A percentile compares a stretch with the other conserved stretches of the same genome.
These are phyloP conservation scores for Zoysia japonica DNA, from an alignment of 176 grass and related monocot species.

Conservation along the genomic window DNA sequence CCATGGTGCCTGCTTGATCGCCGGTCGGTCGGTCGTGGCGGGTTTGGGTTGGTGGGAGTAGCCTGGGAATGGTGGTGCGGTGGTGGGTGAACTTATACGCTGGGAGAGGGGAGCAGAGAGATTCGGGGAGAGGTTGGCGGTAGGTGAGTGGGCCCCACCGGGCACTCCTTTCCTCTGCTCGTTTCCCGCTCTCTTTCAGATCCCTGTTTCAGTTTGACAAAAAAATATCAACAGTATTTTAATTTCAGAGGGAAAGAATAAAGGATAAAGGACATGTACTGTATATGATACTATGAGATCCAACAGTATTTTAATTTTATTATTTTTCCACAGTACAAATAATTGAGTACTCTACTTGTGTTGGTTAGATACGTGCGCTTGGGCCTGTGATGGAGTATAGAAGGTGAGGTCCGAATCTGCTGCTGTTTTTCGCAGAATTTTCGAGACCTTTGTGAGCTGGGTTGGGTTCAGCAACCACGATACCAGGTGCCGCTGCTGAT, in stretches of 20 bases:
- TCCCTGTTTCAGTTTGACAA: not conserved
- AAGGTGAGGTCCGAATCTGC: no score
- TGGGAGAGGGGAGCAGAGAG: not conserved
- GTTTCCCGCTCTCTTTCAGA: not conserved
- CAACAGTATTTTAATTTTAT: not conserved
- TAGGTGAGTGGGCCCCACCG: slow-evolving; percentile 40
- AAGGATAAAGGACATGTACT: not conserved
- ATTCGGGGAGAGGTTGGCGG: slow-evolving; percentile 25
- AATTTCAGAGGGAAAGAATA: not conserved
- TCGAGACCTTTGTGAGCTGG: not conserved
- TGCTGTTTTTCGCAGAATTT: not conserved
- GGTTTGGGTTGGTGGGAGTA: slow-evolving; percentile 24
- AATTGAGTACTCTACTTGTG: not conserved
- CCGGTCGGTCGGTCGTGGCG: not conserved
- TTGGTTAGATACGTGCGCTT: not conserved
- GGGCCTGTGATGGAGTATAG: not conserved
- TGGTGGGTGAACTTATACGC: slow-evolving; percentile 34
- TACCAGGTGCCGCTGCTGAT: slow-evolving; percentile 41
- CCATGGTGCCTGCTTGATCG: not conserved
- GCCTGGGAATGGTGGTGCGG: slow-evolving; percentile 6
- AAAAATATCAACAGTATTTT: no score
- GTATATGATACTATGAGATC: not conserved
- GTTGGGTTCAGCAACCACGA: slow-evolving; percentile 14
- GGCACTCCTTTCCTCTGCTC: not conserved
- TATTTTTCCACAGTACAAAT: not conserved